Percentiles rank a stretch among this genome's conserved stretches.
Evolutionary conservation across 257 asterid genomes (phyloP).

Genomic region (Voacanga thouarsii): DNA sequence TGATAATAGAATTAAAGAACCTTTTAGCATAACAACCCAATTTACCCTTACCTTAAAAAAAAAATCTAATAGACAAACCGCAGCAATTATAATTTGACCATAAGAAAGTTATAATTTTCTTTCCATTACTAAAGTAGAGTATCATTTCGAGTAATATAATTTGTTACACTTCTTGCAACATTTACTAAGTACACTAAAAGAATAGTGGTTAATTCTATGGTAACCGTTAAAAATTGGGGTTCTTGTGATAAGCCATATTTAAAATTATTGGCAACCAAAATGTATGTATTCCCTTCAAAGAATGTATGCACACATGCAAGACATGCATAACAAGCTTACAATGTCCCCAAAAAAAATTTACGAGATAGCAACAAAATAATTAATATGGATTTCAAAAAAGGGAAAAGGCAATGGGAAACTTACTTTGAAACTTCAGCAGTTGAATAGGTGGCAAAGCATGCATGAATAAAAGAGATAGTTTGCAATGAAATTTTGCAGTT

Average conservation of each 20-base stretch:
- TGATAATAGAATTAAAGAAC: background rate
- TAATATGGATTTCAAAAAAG: background rate
- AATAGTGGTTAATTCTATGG: no score
- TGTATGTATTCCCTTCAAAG: background rate
- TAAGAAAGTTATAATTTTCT: no score
- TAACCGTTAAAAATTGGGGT: no score
- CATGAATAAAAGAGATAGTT: background rate
- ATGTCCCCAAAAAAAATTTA: background rate
- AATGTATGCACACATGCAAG: background rate
- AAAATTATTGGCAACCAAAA: background rate
- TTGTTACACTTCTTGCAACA: no score
- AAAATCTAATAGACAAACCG: no score
- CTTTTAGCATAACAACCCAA: background rate
- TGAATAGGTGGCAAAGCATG: background rate
- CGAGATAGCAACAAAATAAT: background rate
- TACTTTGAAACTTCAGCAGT: background rate
- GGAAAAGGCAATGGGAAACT: background rate
- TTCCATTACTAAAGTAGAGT: no score
- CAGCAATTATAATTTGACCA: no score
- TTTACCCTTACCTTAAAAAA: no score
- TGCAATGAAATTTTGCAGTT: background rate
- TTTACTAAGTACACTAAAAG: no score
- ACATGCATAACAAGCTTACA: background rate
- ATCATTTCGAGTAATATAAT: no score
- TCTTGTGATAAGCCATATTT: background rate